These are phyloP conservation scores for Mrakia blollopis DNA, from an alignment of 768 basidiomycete genomes.

Conservation along the genomic window DNA sequence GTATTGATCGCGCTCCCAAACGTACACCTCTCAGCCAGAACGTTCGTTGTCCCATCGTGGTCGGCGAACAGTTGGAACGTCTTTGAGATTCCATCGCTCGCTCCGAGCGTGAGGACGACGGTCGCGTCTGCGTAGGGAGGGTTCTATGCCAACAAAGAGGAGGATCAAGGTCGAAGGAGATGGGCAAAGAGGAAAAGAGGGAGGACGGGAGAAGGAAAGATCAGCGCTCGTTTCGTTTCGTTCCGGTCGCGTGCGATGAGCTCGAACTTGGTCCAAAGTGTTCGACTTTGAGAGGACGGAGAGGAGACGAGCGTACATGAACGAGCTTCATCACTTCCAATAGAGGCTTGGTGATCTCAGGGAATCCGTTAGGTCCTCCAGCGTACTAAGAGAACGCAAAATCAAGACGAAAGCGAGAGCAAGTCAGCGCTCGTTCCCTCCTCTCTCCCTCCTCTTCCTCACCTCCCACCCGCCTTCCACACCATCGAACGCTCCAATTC, in stretches of 20 bases:
- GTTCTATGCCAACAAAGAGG: background rate
- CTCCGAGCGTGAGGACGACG: conserved; percentile 21
- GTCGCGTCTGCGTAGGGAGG: conserved; percentile 19
- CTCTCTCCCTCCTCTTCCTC: background rate
- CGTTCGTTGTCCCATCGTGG: background rate
- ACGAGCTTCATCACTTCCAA: background rate
- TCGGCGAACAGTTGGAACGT: too few species aligned
- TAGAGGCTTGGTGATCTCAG: background rate
- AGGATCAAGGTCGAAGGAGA: too few species aligned
- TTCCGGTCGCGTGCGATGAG: too few species aligned
- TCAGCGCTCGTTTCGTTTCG: background rate
- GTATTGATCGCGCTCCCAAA: background rate
- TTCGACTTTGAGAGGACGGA: too few species aligned
- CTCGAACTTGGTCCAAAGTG: too few species aligned
- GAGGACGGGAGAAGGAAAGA: background rate
- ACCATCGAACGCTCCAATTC: too few species aligned
- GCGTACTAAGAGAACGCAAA: conserved; percentile 2
- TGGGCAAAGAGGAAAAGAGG: too few species aligned
- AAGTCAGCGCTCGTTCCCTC: background rate
- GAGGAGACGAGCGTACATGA: background rate
- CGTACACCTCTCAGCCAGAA: background rate
- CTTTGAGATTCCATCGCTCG: background rate
- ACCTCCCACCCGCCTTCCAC: background rate
- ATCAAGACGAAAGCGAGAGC: background rate
- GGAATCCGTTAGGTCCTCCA: background rate